A percentile compares a stretch with the other conserved stretches of the same genome.
phyloP scores from a whole-genome alignment of 768 basidiomycete species.

The Chalciporus pseudorubinellus region DNA sequence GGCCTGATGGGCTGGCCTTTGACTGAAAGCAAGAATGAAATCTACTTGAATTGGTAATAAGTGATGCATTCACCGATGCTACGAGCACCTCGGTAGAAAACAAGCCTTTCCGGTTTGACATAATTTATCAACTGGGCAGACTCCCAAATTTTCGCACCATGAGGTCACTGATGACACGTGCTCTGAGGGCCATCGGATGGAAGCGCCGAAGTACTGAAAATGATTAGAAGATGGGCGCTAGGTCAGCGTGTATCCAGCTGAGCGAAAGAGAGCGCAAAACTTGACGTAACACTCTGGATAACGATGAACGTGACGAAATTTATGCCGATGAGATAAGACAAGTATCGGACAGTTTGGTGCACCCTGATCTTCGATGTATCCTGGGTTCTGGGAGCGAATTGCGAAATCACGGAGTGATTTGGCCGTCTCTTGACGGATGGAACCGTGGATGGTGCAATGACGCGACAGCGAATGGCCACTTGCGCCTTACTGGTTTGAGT shows the following conservation, averaged over 20 bases:
- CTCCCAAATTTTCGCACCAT: too few relatives aligned
- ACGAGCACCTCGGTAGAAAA: neutral
- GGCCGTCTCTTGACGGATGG: neutral
- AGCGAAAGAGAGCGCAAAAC: neutral
- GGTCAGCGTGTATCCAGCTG: too few relatives aligned
- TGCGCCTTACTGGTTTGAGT: neutral
- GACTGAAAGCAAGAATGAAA: neutral
- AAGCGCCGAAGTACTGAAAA: neutral
- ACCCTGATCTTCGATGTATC: neutral
- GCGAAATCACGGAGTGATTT: neutral
- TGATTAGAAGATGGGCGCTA: neutral
- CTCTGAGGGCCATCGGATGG: neutral
- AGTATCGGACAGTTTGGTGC: neutral
- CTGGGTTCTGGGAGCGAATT: neutral
- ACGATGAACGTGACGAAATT: neutral
- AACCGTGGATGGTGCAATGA: neutral
- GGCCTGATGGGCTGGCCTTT: neutral
- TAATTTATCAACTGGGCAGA: neutral
- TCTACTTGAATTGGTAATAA: conserved; percentile 1
- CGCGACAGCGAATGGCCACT: neutral
- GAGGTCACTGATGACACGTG: neutral
- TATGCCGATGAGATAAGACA: neutral
- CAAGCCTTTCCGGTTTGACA: neutral
- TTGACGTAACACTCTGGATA: neutral
- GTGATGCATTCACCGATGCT: neutral